phyloP scores from a whole-genome alignment of 805 yeast genomes.

The Diddensiella transvaalensis region DNA sequence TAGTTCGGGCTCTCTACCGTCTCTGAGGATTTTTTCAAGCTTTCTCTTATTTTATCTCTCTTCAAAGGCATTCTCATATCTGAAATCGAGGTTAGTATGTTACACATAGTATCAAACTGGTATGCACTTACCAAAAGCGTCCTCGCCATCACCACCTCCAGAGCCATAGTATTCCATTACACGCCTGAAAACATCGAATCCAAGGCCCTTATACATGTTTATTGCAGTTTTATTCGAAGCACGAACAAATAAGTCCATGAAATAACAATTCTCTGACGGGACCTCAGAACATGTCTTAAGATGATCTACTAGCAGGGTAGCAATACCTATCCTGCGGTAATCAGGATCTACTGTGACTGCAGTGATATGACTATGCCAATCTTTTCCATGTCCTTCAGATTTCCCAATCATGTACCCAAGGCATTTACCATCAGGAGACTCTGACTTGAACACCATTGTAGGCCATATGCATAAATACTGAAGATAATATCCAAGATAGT shows the following conservation, averaged over 20 bases:
- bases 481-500: slow-evolving; percentile 75
- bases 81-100: slow-evolving; percentile 1
- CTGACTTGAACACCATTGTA: slow-evolving; percentile 74
- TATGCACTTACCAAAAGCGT: slow-evolving; percentile 67
- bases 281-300: slow-evolving; percentile 70
- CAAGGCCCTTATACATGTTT: slow-evolving; percentile 77
- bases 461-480: slow-evolving; percentile 89
- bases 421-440: slow-evolving; percentile 37
- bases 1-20: slow-evolving; percentile 29
- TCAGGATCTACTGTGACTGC: slow-evolving; percentile 87
- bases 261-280: slow-evolving; percentile 77
- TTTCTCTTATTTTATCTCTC: slow-evolving; percentile 31
- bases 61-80: slow-evolving; percentile 41
- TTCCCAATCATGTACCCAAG: slow-evolving; percentile 78
- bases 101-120: not conserved
- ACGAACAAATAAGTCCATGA: slow-evolving; percentile 87
- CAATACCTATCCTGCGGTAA: slow-evolving; percentile 82
- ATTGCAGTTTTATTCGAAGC: slow-evolving; percentile 80
- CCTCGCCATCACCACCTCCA: slow-evolving; percentile 56
- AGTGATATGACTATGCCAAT: slow-evolving; percentile 96
- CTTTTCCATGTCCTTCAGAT: slow-evolving; percentile 77
- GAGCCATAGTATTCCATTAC: slow-evolving; percentile 84
- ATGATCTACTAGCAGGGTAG: slow-evolving; percentile 70
- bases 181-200: slow-evolving; percentile 78
- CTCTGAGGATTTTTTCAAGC: slow-evolving; percentile 25